Evolutionary conservation across 331 rosid genomes (phyloP), one percentile per base, ranked within the genome.

Genomic region (Acacia concinna): DNA sequence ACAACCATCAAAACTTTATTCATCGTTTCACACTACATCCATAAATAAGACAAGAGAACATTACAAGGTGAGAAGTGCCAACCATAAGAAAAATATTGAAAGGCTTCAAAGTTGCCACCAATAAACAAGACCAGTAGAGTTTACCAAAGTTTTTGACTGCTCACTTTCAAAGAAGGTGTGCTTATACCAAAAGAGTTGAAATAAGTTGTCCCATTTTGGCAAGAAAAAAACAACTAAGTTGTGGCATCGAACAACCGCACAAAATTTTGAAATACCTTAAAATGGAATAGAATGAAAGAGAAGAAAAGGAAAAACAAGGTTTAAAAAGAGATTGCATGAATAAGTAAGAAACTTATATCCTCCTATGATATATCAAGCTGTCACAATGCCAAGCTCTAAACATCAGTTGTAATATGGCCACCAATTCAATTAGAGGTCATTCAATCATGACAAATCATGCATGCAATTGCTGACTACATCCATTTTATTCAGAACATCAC

Each of bases 401-500:
- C 70, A 23, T 70, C 44, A 62, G 67, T 30, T 60, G 44, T 49
- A 68, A 41, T 35, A 47, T 67, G 59, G 67, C 18, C 52, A 27
- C 6, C 71, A 62, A 10, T 34, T 21, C 64, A 21, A 38, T 51
- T 35, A 27, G 56, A 11, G 28, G n/a, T 57, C 44, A 28, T 25
- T 52, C 43, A 34, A 59, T 32, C 72, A 79, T 51, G 59, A 43
- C 77, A 68, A 40, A 52, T 41, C 38, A 44, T 17, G 77, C 64
- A 38, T 30, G 68, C 67, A 37, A 76, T 66, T 76, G 60, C 40
- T 71, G 67, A 71, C 28, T 13, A 71, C 56, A 12, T 13, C 74
- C 6, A 23, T 2, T 1, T 21, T 15, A 38, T 13, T 46, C 17
- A 25, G 30, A 69, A 74, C 18, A 30, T 51, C 62, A 70, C 21